Evolutionary conservation across 805 yeast genomes (phyloP).

Genomic region (Teunomyces stri): DNA sequence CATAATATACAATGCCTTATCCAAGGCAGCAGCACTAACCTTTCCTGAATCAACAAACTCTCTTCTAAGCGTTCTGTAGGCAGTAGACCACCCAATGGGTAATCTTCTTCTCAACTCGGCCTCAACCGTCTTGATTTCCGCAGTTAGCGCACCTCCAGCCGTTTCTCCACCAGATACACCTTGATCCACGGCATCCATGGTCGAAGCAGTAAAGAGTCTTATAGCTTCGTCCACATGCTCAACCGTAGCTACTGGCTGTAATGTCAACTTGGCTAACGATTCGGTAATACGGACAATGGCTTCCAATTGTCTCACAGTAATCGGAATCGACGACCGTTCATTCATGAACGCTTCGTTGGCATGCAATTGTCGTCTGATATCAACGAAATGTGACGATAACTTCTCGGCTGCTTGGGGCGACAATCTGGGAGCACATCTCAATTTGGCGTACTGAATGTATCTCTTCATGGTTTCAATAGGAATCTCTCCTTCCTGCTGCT

Average conservation of each 20-base stretch:
- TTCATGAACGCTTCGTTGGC: constrained; percentile 76
- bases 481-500: constrained; percentile 70
- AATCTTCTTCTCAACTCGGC: constrained; percentile 82
- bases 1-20: constrained; percentile 74
- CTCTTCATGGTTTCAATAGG: constrained; percentile 89
- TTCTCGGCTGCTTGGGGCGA: constrained; percentile 87
- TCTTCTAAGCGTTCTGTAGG: constrained; percentile 74
- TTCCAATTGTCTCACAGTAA: constrained; percentile 95
- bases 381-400: constrained; percentile 87
- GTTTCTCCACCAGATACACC: constrained; percentile 47
- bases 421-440: constrained; percentile 89
- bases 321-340: constrained; percentile 93
- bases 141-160: constrained; percentile 53
- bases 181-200: constrained; percentile 90
- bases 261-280: constrained; percentile 80
- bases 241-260: constrained; percentile 80
- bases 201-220: constrained; percentile 90
- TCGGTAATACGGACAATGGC: constrained; percentile 96
- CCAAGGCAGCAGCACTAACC: constrained; percentile 69
- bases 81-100: constrained; percentile 96
- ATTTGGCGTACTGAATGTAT: constrained; percentile 85
- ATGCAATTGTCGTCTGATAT: constrained; percentile 80
- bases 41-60: constrained; percentile 73
- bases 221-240: constrained; percentile 95
- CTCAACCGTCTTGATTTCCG: constrained; percentile 77